Evolutionary conservation across 177 flowering plant species (phyloP).

Genomic region (Vitis hybrid): DNA sequence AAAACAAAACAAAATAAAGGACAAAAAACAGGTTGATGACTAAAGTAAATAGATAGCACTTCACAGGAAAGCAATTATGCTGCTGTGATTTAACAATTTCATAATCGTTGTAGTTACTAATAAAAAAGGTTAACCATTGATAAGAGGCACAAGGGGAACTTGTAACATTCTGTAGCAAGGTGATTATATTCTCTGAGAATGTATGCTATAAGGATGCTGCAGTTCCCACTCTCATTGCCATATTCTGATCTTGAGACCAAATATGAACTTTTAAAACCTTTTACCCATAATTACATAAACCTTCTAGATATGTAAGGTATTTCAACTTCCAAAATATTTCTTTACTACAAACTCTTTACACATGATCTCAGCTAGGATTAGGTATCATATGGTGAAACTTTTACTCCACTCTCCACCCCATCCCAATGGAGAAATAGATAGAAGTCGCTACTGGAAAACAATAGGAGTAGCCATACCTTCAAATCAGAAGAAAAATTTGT

Average conservation of each 20-base stretch:
- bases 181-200: too few relatives aligned
- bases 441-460: not conserved
- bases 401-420: not conserved
- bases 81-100: not conserved
- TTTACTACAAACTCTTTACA: too few relatives aligned
- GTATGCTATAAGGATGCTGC: too few relatives aligned
- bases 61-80: not conserved
- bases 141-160: not conserved
- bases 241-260: too few relatives aligned
- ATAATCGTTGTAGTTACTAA: not conserved
- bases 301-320: too few relatives aligned
- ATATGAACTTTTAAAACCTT: too few relatives aligned
- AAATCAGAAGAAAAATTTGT: slow-evolving; percentile 83
- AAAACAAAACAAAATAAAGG: not conserved
- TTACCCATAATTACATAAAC: too few relatives aligned
- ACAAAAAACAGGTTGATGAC: not conserved
- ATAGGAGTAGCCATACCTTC: slow-evolving; percentile 51
- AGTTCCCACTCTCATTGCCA: too few relatives aligned
- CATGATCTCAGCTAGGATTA: too few relatives aligned
- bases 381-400: not conserved
- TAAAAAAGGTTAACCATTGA: not conserved
- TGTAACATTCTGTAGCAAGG: not conserved
- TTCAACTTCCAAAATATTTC: too few relatives aligned
- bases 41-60: not conserved
- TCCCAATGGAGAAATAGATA: not conserved